Percentiles rank a stretch among this genome's conserved stretches.
These are phyloP conservation scores for Madurella mycetomatis DNA, from an alignment of 2,329 filamentous ascomycete species.

Conservation along the genomic window DNA sequence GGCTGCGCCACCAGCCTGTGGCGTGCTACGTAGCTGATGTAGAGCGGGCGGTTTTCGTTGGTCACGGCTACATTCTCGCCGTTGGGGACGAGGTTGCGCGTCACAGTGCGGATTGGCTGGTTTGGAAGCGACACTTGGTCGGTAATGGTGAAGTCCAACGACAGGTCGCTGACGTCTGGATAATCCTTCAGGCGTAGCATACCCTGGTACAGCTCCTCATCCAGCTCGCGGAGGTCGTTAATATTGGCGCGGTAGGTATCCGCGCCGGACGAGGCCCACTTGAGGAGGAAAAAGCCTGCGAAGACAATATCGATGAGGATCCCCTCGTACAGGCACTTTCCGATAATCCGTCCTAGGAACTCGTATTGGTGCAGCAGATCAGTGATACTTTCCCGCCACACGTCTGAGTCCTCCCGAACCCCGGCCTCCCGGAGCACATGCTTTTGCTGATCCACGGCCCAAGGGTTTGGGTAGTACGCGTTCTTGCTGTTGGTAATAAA, in stretches of 20 bases:
- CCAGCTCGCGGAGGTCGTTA: conserved; percentile 89
- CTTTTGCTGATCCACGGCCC: conserved; percentile 64
- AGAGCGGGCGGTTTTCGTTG: conserved; percentile 88
- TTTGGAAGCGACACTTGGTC: conserved; percentile 55
- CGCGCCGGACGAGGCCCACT: conserved; percentile 70
- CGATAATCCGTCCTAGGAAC: conserved; percentile 87
- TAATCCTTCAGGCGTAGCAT: conserved; percentile 82
- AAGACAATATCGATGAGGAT: conserved; percentile 92
- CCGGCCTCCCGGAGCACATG: conserved; percentile 52
- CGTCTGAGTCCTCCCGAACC: conserved; percentile 47
- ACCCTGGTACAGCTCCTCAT: conserved; percentile 85
- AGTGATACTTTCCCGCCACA: conserved; percentile 54
- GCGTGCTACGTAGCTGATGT: conserved; percentile 85
- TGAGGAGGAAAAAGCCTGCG: conserved; percentile 91
- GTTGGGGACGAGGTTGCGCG: conserved; percentile 69
- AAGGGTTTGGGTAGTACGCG: conserved; percentile 82
- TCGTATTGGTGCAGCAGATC: conserved; percentile 73
- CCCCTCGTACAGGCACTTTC: conserved; percentile 95
- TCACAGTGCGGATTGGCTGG: conserved; percentile 56
- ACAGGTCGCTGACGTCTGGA: conserved; percentile 70
- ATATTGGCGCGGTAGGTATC: conserved; percentile 82
- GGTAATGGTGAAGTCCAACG: conserved; percentile 83
- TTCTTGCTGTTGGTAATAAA: conserved; percentile 85
- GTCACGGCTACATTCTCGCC: conserved; percentile 77
- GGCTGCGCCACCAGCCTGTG: conserved; percentile 82